A percentile compares a stretch with the other conserved stretches of the same genome.
Evolutionary conservation across 805 yeast species (phyloP).

Genomic region (Ogataea paradorogensis): DNA sequence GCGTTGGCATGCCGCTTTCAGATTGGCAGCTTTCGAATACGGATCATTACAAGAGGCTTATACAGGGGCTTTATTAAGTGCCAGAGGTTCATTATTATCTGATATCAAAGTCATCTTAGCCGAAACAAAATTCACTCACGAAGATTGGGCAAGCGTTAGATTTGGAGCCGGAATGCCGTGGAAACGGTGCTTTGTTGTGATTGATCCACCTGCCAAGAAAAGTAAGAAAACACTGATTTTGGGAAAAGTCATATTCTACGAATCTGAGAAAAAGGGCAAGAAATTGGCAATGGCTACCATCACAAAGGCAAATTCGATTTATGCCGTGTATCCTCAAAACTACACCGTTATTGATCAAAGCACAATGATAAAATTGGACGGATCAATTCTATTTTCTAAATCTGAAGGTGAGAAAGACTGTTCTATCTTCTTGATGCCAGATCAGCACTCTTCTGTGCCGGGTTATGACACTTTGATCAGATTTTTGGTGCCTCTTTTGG

Average conservation of each 20-base stretch:
- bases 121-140: slow-evolving; percentile 81
- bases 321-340: slow-evolving; percentile 91
- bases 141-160: slow-evolving; percentile 92
- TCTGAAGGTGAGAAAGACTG: slow-evolving; percentile 52
- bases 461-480: slow-evolving; percentile 84
- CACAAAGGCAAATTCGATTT: slow-evolving; percentile 62
- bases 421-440: slow-evolving; percentile 79
- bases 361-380: slow-evolving; percentile 87
- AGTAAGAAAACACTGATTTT: slow-evolving; percentile 44
- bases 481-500: slow-evolving; percentile 70
- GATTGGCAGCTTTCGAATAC: slow-evolving; percentile 79
- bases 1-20: slow-evolving; percentile 80
- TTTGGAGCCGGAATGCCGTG: slow-evolving; percentile 98
- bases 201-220: slow-evolving; percentile 62
- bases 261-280: slow-evolving; percentile 69
- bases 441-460: slow-evolving; percentile 74
- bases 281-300: slow-evolving; percentile 81
- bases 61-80: slow-evolving; percentile 88
- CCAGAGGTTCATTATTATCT: slow-evolving; percentile 83
- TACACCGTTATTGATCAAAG: slow-evolving; percentile 77
- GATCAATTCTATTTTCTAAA: slow-evolving; percentile 61
- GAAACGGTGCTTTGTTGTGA: slow-evolving; percentile 89
- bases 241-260: slow-evolving; percentile 79
- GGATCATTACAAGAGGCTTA: slow-evolving; percentile 89
- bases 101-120: slow-evolving; percentile 85